phyloP scores from a whole-genome alignment of 2,329 filamentous ascomycete genomes.

The Aspergillus neoniger region DNA sequence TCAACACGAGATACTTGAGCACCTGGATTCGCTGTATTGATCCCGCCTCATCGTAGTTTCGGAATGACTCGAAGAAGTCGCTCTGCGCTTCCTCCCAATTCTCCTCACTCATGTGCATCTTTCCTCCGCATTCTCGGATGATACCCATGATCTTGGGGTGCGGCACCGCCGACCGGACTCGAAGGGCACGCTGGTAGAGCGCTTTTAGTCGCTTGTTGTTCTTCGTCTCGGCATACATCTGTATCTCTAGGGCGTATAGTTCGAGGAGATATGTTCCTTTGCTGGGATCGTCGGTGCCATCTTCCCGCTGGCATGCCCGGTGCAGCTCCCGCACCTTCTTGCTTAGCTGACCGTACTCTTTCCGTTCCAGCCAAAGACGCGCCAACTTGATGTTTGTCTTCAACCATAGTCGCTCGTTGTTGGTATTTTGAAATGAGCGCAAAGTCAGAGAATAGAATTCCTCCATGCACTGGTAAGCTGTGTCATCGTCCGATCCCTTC shows the following conservation, averaged over 20 bases:
- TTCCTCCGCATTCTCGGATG: conserved; percentile 96
- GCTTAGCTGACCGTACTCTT: conserved; percentile 77
- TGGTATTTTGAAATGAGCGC: conserved; percentile 92
- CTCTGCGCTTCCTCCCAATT: conserved; percentile 97
- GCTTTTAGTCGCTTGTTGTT: conserved; percentile 97
- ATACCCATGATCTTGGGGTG: conserved; percentile 99
- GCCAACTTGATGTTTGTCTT: conserved; percentile 98
- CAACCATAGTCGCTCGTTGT: conserved; percentile 95
- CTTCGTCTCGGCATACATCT: conserved; percentile 95
- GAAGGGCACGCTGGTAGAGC: conserved; percentile 86
- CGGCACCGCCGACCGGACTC: conserved; percentile 92
- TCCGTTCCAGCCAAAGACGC: conserved; percentile 85
- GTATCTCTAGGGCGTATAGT: conserved; percentile 94
- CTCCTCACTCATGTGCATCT: conserved; percentile 99
- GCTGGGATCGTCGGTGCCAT: conserved; percentile 79
- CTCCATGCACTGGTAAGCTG: conserved; percentile 81
- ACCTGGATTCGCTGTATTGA: conserved; percentile 96
- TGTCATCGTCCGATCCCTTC: conserved; percentile 75
- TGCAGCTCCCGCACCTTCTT: conserved; percentile 88
- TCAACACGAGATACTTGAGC: conserved; percentile 92
- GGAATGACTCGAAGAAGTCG: conserved; percentile 98
- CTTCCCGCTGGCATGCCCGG: conserved; percentile 80
- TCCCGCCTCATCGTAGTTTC: conserved; percentile 97
- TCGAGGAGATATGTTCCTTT: conserved; percentile 96
- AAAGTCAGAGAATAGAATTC: conserved; percentile 93